Percentiles rank a stretch among this genome's conserved stretches.
phyloP scores from a whole-genome alignment of 345 rosid species.

The Populus tremula region DNA sequence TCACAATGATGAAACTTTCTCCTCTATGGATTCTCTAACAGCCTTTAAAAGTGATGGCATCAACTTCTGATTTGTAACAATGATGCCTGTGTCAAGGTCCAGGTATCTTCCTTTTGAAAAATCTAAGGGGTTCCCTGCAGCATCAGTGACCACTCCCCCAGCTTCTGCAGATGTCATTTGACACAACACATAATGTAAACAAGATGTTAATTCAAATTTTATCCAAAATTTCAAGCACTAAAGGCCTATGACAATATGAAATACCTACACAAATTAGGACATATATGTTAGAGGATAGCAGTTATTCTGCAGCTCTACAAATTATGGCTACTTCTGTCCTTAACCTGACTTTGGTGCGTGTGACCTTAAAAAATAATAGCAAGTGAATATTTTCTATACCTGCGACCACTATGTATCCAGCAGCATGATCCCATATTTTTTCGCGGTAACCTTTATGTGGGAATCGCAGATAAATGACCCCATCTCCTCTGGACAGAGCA shows the following conservation, averaged over 20 bases:
- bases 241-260: not conserved
- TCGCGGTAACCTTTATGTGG: constrained; percentile 87
- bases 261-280: not conserved
- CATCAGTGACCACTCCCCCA: constrained; percentile 72
- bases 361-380: not conserved
- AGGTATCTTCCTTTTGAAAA: constrained; percentile 79
- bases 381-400: constrained; percentile 40
- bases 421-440: constrained; percentile 99
- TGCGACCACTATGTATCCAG: constrained; percentile 81
- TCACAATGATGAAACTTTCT: constrained; percentile 63
- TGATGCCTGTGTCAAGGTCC: constrained; percentile 68
- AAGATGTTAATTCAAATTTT: not conserved
- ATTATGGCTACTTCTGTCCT: not conserved
- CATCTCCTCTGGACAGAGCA: constrained; percentile 91
- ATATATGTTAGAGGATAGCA: not conserved
- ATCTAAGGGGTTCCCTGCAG: constrained; percentile 69
- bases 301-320: not conserved
- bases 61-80: constrained; percentile 71
- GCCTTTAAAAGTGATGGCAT: constrained; percentile 80
- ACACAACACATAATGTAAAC: not conserved
- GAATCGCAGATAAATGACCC: constrained; percentile 79
- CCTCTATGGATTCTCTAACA: constrained; percentile 66
- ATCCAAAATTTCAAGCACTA: not conserved
- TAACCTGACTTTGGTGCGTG: not conserved
- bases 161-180: constrained; percentile 61